phyloP scores from a whole-genome alignment of 2,329 filamentous ascomycete species.

The Pestalotiopsis sp. region DNA sequence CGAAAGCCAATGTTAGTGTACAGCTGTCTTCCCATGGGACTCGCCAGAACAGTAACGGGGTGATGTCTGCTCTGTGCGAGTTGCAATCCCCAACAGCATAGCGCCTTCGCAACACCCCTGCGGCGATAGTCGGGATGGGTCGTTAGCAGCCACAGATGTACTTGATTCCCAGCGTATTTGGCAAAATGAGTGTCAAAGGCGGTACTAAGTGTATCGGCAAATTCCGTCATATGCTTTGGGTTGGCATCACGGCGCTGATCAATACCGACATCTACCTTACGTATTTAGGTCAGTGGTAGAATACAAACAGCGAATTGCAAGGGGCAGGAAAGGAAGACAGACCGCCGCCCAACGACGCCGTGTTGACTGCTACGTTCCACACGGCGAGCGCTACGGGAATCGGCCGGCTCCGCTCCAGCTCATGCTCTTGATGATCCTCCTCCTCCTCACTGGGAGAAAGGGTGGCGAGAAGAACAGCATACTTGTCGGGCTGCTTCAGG shows the following conservation, averaged over 20 bases:
- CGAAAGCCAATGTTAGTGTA: neutral
- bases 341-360: neutral
- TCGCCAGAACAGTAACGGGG: neutral
- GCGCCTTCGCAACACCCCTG: neutral
- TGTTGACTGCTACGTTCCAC: neutral
- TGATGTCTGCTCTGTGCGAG: neutral
- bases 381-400: neutral
- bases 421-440: neutral
- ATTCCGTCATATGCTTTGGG: neutral
- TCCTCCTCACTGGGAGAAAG: neutral
- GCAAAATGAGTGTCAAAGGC: neutral
- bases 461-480: slow-evolving; percentile 15
- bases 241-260: neutral
- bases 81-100: neutral
- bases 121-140: neutral
- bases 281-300: neutral
- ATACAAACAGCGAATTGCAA: neutral
- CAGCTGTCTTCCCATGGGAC: neutral
- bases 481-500: slow-evolving; percentile 20
- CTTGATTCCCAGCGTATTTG: neutral
- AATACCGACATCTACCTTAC: neutral
- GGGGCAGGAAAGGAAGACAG: neutral
- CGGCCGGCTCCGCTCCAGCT: neutral
- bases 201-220: neutral
- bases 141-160: neutral